Conservation (phyloP, 805 yeast species). For the Wickerhamomyces mucosus region DNA sequence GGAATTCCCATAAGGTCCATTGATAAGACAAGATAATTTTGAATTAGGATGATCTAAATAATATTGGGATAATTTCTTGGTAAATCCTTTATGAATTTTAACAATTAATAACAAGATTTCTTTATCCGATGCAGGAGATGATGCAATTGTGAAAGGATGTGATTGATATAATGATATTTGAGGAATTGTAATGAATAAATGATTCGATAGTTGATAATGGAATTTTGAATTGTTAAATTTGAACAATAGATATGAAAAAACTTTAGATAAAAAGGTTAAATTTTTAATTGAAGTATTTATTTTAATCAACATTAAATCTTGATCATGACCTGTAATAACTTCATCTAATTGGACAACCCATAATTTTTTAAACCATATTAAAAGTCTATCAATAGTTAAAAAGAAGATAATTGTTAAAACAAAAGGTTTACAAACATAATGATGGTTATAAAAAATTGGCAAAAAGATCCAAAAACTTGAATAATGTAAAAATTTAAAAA, state of each 20-base stretch:
- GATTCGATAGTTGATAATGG: constrained; percentile 15
- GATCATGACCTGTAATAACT: constrained; percentile 1
- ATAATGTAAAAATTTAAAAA: constrained; percentile 15
- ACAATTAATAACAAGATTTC: constrained; percentile 8
- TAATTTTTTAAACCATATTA: constrained; percentile 7
- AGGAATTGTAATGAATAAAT: constrained; percentile 18
- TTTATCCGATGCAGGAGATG: constrained; percentile 4
- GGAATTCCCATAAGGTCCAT: constrained; percentile 21
- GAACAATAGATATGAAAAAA: constrained; percentile 3
- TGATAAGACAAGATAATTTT: constrained; percentile 12
- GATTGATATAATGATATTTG: constrained; percentile 12
- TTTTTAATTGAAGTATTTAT: constrained; percentile 6
- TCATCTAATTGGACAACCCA: constrained; percentile 12
- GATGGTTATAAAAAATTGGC: constrained; percentile 19
- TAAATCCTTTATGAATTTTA: constrained; percentile 17
- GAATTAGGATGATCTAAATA: neutral
- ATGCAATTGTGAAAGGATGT: constrained; percentile 22
- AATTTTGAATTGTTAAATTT: constrained; percentile 7
- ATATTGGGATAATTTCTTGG: constrained; percentile 10
- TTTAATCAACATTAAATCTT: constrained; percentile 6
- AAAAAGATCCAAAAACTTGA: constrained; percentile 11
- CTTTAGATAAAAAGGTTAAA: neutral
- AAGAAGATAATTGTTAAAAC: constrained; percentile 9
- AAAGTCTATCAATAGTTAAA: constrained; percentile 12
- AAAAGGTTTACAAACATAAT: constrained; percentile 17